These are phyloP conservation scores for Emericellopsis cladophorae DNA, from an alignment of 2,329 filamentous ascomycete genomes.

Conservation along the genomic window DNA sequence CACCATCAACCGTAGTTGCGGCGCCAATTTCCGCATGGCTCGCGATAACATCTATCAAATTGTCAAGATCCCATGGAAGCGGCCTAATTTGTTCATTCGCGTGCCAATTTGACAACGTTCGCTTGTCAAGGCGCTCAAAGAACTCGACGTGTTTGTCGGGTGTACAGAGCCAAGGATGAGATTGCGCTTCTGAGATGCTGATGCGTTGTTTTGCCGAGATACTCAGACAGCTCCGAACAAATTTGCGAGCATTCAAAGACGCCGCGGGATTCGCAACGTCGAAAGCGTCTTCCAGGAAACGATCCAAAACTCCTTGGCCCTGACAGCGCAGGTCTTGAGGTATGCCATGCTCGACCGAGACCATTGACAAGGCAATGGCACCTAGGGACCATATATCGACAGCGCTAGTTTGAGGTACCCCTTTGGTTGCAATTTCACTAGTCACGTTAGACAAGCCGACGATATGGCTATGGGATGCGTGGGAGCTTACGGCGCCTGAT, in stretches of 20 bases:
- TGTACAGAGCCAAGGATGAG: slow-evolving; percentile 20
- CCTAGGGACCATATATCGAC: slow-evolving; percentile 43
- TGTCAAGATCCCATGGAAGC: neutral
- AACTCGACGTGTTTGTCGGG: slow-evolving; percentile 16
- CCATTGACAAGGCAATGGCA: slow-evolving; percentile 25
- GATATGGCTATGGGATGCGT: neutral
- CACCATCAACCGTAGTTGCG: too few relatives aligned
- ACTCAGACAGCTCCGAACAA: slow-evolving; percentile 18
- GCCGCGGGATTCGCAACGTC: slow-evolving; percentile 3
- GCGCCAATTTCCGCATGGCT: too few relatives aligned
- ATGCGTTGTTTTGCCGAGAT: slow-evolving; percentile 12
- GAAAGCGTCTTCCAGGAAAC: slow-evolving; percentile 8
- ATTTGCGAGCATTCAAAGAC: slow-evolving; percentile 13
- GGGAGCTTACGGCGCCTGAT: slow-evolving; percentile 34
- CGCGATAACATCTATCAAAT: too few relatives aligned
- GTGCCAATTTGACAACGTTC: slow-evolving; percentile 13
- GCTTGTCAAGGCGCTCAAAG: slow-evolving; percentile 16
- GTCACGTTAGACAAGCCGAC: neutral
- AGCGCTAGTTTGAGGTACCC: slow-evolving; percentile 15
- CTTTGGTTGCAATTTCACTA: slow-evolving; percentile 23
- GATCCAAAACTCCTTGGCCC: slow-evolving; percentile 11
- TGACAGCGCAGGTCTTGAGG: slow-evolving; percentile 13
- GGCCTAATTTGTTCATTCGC: slow-evolving; percentile 4
- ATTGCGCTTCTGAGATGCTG: slow-evolving; percentile 12
- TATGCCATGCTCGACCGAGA: slow-evolving; percentile 10